Conservation (phyloP, 164 flowering plant genomes). For the Akebia trifoliata region DNA sequence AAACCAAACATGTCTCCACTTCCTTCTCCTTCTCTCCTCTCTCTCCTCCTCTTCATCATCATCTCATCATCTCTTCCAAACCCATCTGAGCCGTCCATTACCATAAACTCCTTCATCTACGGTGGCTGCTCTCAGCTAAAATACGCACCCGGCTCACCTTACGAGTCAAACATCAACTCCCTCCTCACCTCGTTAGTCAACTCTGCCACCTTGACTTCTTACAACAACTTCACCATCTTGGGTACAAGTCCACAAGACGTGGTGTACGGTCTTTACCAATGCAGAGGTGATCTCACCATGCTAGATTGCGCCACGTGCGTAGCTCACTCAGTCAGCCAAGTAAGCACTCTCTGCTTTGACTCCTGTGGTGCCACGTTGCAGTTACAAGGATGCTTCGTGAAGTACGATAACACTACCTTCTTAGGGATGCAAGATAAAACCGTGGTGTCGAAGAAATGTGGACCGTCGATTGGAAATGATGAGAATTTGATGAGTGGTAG, state of each 20-base stretch:
- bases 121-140: slow-evolving; percentile 79
- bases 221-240: slow-evolving; percentile 66
- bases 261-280: slow-evolving; percentile 81
- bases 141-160: slow-evolving; percentile 45
- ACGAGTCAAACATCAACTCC: slow-evolving; percentile 66
- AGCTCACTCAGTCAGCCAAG: slow-evolving; percentile 44
- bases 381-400: slow-evolving; percentile 70
- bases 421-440: slow-evolving; percentile 75
- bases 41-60: slow-evolving; percentile 12
- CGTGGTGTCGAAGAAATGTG: slow-evolving; percentile 73
- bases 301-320: slow-evolving; percentile 81
- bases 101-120: slow-evolving; percentile 53
- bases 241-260: slow-evolving; percentile 45
- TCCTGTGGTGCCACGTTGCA: slow-evolving; percentile 66
- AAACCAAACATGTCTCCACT: slow-evolving; percentile 20
- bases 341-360: slow-evolving; percentile 43
- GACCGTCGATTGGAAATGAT: slow-evolving; percentile 46
- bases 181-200: slow-evolving; percentile 80
- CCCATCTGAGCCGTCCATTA: slow-evolving; percentile 15
- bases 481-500: slow-evolving; percentile 32
- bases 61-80: slow-evolving; percentile 16
- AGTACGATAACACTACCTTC: slow-evolving; percentile 65
- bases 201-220: slow-evolving; percentile 76
- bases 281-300: slow-evolving; percentile 80
- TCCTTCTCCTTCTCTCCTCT: slow-evolving; percentile 9